Base-by-base conservation (phyloP, 2,329 filamentous ascomycete species). In the Westerdykella ornata region DNA sequence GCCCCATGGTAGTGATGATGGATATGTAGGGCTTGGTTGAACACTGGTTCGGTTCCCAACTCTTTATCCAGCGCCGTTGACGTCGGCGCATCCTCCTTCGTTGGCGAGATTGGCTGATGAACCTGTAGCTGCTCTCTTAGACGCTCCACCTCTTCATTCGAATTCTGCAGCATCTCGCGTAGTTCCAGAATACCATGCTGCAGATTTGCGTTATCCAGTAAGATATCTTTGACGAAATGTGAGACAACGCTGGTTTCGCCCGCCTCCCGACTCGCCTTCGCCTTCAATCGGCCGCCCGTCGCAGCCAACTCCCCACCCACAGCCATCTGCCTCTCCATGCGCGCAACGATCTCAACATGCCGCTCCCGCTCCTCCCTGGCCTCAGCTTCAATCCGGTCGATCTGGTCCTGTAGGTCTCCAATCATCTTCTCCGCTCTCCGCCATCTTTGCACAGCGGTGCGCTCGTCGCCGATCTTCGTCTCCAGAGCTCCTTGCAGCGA, bases 191-290 rank as follows among this genome's bases (percentile, higher is more conserved):
- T 94, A 13, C 88, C 88, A 48, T 92, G 76, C 63, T 98, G 92
- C 34, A 98, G 71, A 53, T 88, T 95, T 8, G 89, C 88, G 59
- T 98, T 98, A 64, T 98, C 92, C 57, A 94, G 84, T 14, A 98
- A 72, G 42, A 98, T 85, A 62, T 97, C 92, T 52, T 89, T 88
- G 42, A 98, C 92, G 54, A 98, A 97, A 59, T 94, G 87, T 15
- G 87, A 89, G n/a, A 97, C 87, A 29, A 94, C 87, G 43, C 73
- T 81, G 46, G 74, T 80, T 8, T 78, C 75, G 42, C 70, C 72
- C 51, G 77, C 77, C 20, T 77, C 74, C 3, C 76, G 74, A 3
- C 74, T 75, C 31, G 85, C 68, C 2, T 80, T 80, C 51, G 84
- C 86, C 3, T 88, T 88, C 39, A 94, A 73, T 41, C 88, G 77